Conservation (phyloP, 441 rosid genomes). For the Mallotus repandus region DNA sequence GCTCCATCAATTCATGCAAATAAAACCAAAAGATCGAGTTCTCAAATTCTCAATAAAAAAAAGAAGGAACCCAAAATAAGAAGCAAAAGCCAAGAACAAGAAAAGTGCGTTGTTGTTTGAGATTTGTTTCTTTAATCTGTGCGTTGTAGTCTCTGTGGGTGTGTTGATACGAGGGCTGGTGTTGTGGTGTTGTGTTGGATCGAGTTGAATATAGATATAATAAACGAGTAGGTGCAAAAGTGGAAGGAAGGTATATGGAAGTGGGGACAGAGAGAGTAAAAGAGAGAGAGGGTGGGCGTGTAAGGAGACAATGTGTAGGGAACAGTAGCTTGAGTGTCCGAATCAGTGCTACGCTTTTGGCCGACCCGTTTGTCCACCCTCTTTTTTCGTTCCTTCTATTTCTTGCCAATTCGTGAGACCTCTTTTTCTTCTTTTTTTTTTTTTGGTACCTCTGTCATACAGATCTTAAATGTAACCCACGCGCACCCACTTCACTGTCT, state of each 20-base stretch:
- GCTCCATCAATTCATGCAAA: slow-evolving; percentile 33
- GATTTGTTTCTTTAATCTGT: too few relatives aligned
- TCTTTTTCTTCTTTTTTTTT: neutral
- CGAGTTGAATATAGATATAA: neutral
- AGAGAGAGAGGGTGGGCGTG: slow-evolving; percentile 1
- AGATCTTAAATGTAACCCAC: neutral
- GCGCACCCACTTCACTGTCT: neutral
- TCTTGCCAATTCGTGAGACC: neutral
- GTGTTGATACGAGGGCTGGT: neutral
- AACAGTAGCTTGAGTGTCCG: slow-evolving; percentile 25
- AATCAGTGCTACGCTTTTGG: slow-evolving; percentile 31
- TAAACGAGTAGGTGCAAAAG: neutral
- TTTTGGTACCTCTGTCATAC: neutral
- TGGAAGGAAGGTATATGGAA: neutral
- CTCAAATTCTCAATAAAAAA: too few relatives aligned
- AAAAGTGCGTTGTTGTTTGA: neutral
- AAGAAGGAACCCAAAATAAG: too few relatives aligned
- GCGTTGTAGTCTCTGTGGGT: slow-evolving; percentile 18
- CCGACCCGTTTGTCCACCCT: slow-evolving; percentile 41
- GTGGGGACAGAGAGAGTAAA: neutral
- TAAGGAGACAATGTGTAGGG: slow-evolving; percentile 26
- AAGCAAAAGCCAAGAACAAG: too few relatives aligned
- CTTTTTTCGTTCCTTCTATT: slow-evolving; percentile 1
- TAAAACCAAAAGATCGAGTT: neutral
- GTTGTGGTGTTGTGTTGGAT: too few relatives aligned